Evolutionary conservation across 116 monocot genomes (phyloP), one percentile per base, ranked within the genome.

Genomic region (Dioscorea cayenensis): DNA sequence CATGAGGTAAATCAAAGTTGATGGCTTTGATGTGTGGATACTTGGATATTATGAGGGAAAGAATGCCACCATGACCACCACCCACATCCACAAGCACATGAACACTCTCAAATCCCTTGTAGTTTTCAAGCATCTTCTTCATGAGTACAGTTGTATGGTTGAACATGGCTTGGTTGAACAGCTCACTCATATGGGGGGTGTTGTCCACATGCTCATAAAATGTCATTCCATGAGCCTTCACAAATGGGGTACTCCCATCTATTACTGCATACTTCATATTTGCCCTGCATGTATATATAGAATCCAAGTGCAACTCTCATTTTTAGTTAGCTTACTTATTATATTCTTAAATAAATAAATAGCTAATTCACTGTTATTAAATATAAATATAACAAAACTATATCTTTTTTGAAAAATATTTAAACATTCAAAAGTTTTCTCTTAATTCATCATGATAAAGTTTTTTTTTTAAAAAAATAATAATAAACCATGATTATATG

Each of bases 1-100:
- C 73, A 65, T 27, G 28, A 13, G 73, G 73, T 3, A 73, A 28
- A 10, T 73, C 73, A 28, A 64, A 65, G 28, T 73, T 65, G 32
- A 73, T 65, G 1, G 64, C 65, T 21, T 65, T 64, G 28, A 73
- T 49, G 49, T 65, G 22, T 14, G 73, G 63, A 28, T 73, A 20
- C 49, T 50, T 65, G 18, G 73, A 50, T 0, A 65, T 7, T 49
- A 73, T 73, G 64, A 65, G 49, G 5, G 25, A 2, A 18, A 73
- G 73, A 7, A 50, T 19, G 25, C 13, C 49, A 19, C 73, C 73
- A 6, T 25, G 11, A 2, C 73, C 73, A 12, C 73, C 73, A 1
- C 49, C 73, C 29, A 73, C 73, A 21, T 73, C 73, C 4, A 73
- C 64, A 19, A 73, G 49, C 29, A 37, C 9, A 2, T 29, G 28